A percentile compares a stretch with the other conserved stretches of the same genome.
phyloP scores from a whole-genome alignment of 805 yeast genomes.

The Diddensiella santjacobensis region DNA sequence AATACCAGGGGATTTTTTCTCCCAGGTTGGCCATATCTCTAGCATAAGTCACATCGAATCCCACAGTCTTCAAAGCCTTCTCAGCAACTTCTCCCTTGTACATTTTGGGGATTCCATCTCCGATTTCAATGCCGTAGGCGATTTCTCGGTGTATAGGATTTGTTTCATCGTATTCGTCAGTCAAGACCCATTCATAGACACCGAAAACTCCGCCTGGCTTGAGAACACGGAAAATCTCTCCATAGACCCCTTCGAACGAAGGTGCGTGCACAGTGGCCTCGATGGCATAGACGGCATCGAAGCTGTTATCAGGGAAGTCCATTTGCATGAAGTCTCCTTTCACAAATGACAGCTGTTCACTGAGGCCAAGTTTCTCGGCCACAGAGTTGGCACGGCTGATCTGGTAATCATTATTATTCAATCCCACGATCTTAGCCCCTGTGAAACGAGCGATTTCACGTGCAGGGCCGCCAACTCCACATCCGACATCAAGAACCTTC shows the following conservation, averaged over 20 bases:
- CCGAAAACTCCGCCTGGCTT: slow-evolving; percentile 98
- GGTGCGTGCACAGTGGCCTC: slow-evolving; percentile 99
- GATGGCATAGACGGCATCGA: slow-evolving; percentile 96
- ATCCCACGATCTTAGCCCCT: slow-evolving; percentile 78
- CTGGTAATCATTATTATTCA: slow-evolving; percentile 94
- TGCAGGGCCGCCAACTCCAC: slow-evolving; percentile 99
- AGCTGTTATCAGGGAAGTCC: slow-evolving; percentile 87
- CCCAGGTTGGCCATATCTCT: slow-evolving; percentile 77
- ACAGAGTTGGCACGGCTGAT: slow-evolving; percentile 85
- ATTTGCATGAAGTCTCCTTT: slow-evolving; percentile 99
- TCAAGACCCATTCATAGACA: slow-evolving; percentile 99
- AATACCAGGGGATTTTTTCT: slow-evolving; percentile 95
- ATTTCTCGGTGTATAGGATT: slow-evolving; percentile 89
- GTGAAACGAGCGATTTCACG: slow-evolving; percentile 93
- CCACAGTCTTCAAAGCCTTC: slow-evolving; percentile 78
- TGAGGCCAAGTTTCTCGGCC: slow-evolving; percentile 61
- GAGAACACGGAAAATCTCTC: slow-evolving; percentile 88
- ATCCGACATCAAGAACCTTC: slow-evolving; percentile 95
- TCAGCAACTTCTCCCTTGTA: slow-evolving; percentile 79
- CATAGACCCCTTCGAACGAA: slow-evolving; percentile 88
- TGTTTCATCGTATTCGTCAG: slow-evolving; percentile 82
- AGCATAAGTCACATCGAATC: slow-evolving; percentile 74
- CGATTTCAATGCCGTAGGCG: slow-evolving; percentile 95
- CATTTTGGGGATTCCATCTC: slow-evolving; percentile 99
- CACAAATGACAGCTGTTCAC: slow-evolving; percentile 73